Conservation (phyloP, 2,329 filamentous ascomycete genomes). For the Colletotrichum zoysiae region DNA sequence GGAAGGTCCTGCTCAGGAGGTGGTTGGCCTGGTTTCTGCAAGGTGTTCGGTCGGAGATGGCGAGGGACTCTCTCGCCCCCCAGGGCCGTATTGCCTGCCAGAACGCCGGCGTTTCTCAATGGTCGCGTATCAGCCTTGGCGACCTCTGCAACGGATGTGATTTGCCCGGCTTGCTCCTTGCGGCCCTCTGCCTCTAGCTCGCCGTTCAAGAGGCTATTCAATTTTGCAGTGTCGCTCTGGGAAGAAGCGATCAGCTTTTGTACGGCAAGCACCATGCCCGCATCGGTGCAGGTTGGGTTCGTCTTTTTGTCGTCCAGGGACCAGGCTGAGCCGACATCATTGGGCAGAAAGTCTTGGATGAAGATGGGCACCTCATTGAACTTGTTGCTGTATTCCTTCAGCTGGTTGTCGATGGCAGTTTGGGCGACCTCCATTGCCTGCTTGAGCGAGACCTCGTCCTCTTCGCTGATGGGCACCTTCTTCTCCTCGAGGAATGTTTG, state of each 20-base stretch:
- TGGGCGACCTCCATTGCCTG: constrained; percentile 76
- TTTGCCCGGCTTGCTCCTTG: constrained; percentile 49
- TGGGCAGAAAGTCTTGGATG: constrained; percentile 73
- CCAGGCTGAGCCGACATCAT: constrained; percentile 72
- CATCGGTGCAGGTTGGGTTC: constrained; percentile 63
- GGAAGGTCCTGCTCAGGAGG: constrained; percentile 49
- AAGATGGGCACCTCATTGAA: constrained; percentile 85
- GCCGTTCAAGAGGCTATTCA: constrained; percentile 63
- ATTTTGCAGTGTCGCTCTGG: constrained; percentile 56
- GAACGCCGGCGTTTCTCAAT: constrained; percentile 20
- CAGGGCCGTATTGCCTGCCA: constrained; percentile 59
- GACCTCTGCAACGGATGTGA: constrained; percentile 34
- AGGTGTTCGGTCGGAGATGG: constrained; percentile 50
- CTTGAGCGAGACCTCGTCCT: constrained; percentile 72
- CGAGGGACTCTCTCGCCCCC: constrained; percentile 52
- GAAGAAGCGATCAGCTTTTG: constrained; percentile 66
- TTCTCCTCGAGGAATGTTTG: constrained; percentile 75
- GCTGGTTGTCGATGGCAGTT: constrained; percentile 67
- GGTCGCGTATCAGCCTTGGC: constrained; percentile 13
- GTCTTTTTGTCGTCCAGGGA: constrained; percentile 69
- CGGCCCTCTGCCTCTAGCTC: constrained; percentile 59
- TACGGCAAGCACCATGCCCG: constrained; percentile 63
- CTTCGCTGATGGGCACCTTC: constrained; percentile 66
- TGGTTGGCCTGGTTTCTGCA: constrained; percentile 25
- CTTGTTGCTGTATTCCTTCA: constrained; percentile 75